Evolutionary conservation across 164 flowering plant species (phyloP).

Genomic region (Liriodendron chinense): DNA sequence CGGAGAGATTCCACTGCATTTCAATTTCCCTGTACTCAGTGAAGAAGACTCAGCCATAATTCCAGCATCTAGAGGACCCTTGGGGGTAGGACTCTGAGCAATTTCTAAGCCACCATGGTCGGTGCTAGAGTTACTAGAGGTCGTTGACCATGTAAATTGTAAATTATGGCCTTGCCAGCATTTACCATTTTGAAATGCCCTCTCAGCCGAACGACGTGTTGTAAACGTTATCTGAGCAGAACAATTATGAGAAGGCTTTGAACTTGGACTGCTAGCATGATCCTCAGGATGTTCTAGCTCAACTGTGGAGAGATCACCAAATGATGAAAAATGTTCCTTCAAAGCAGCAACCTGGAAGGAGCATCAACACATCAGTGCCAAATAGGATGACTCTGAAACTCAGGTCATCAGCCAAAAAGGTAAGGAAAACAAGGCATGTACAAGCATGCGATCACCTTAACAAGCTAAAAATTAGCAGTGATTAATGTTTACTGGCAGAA

Average conservation of each 20-base stretch:
- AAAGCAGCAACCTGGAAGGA: conserved; percentile 52
- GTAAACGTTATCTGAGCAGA: conserved; percentile 56
- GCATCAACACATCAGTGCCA: conserved; percentile 10
- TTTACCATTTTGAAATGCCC: conserved; percentile 72
- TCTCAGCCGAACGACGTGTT: conserved; percentile 76
- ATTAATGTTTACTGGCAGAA: too few species aligned
- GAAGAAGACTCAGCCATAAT: conserved; percentile 12
- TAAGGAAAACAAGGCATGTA: too few species aligned
- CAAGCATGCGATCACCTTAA: too few species aligned
- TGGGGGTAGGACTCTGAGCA: conserved; percentile 23
- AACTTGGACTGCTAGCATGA: conserved; percentile 17
- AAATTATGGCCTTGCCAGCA: conserved; percentile 72
- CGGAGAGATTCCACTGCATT: conserved; percentile 15
- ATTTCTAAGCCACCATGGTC: conserved; percentile 25
- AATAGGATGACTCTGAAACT: background rate
- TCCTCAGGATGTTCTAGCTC: conserved; percentile 56
- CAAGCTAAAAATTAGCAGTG: too few species aligned
- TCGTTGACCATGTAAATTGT: conserved; percentile 61
- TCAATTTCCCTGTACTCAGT: conserved; percentile 21
- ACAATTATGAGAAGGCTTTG: conserved; percentile 26
- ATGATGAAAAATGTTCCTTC: conserved; percentile 75
- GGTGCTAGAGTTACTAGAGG: conserved; percentile 26
- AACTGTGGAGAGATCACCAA: conserved; percentile 63
- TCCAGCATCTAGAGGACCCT: conserved; percentile 20
- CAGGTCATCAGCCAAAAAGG: too few species aligned